Evolutionary conservation across 176 grass and related monocot genomes (phyloP), one percentile per base, ranked within the genome.

Genomic region (Oryza brachyantha): DNA sequence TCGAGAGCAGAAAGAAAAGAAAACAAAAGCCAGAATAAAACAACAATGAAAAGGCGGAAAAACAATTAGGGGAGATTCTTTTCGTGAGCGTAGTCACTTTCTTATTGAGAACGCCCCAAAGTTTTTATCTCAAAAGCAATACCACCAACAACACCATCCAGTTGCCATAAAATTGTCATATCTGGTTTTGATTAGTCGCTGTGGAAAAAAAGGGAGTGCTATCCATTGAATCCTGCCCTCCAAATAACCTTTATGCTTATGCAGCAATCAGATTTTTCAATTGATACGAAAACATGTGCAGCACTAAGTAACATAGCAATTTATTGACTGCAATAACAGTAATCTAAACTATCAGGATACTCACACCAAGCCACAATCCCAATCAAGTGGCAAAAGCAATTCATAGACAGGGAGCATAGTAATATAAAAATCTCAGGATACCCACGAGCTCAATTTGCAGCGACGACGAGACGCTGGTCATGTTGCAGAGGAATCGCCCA

Each of bases 391-490:
- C 13, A 65, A 39, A 5, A 76, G 42, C 13, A 39, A 34, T 19
- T 29, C 22, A 27, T 28, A 21, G 31, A 59, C 26, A 29, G 2
- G 9, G 34, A 46, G 10, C 42, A 24, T 26, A 38, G 41, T 22
- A 8, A 32, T 25, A 42, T 25, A 21, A 26, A 60, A 43, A 10
- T 29, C 5, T 71, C 5, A 22, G 26, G 42, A 29, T 22, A 84
- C 75, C 95, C 76, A 99, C 96, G 13, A 95, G 86, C 81, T 99
- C 96, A 72, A 99, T 95, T 64, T 99, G 90, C 50, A 95, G 85
- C 13, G 95, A 95, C 1, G 92, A 89, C 38, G 90, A 77, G 64
- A 93, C 86, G 61, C 63, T 89, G 38, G 90, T 91, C 77, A 91
- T 93, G 66, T 91, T 95, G 84, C 96, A 99, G 55, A 91, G 84